Evolutionary conservation across 169 alveolate species (phyloP), one percentile per base, ranked within the genome.

Genomic region (Plasmodium fragile): DNA sequence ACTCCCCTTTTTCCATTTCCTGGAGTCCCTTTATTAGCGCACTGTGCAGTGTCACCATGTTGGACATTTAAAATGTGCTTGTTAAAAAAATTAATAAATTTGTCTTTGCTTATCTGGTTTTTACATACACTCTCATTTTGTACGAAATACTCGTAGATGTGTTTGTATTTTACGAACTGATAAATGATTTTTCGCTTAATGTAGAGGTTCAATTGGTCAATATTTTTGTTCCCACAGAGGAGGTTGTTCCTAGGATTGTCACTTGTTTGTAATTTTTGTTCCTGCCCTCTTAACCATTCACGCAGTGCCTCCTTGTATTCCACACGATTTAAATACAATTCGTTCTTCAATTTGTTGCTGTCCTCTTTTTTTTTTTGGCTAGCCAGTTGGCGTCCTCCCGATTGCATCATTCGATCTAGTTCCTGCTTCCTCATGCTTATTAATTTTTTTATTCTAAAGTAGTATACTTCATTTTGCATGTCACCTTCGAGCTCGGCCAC

Each of bases 401-500:
- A 39, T 77, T 79, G 52, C 69, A 87, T 22, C 34, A 80, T 41
- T 28, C 25, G 18, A 53, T 80, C 92, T n/a, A 91, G 52, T 70
- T 91, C 79, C 39, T 43, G 65, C 75, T 91, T 91, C 73, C 94
- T 91, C 82, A 69, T 72, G n/a, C 25, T 30, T 49, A 91, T 91
- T 91, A 91, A 91, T 32, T 80, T 69, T 81, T 91, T 91, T 43
- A 91, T 91, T 91, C 72, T 41, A 32, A 80, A 80, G 59, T 91
- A 91, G 73, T 81, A 53, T 28, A 32, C 79, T 80, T 91, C 94
- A 80, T 91, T 59, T 80, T 69, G 36, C 78, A 80, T 70, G 52
- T 10, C 52, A 13, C 45, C 69, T 30, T 91, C 77, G 18, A 69
- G 22, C 16, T 81, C 77, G 39, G 34, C 94, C 49, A 0, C 18